Evolutionary conservation across 2,329 filamentous ascomycete species (phyloP), one percentile per base, ranked within the genome.

Genomic region (Colletotrichum spinosum): DNA sequence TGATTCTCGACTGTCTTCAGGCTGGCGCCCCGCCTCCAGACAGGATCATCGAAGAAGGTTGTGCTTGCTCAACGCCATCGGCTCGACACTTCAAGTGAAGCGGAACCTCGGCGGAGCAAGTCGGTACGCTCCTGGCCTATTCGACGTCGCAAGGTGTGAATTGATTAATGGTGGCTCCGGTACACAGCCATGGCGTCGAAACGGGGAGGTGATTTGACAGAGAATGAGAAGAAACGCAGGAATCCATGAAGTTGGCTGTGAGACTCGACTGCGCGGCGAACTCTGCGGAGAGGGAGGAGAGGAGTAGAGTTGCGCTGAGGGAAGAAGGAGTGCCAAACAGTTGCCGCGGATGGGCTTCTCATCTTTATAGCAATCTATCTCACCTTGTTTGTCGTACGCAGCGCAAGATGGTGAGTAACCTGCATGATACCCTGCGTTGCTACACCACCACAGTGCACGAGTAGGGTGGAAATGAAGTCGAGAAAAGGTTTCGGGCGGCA

Each of bases 301-400:
- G 60, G 54, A 50, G 62, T 51, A 67, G 68, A 60, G 67, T 56
- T 67, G 56, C 67, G 68, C 62, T 68, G 65, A 57, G 55, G 51
- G 60, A 39, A 58, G 10, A 33, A 12, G 1, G 5, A 11, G 46
- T 34, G 15, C 8, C 15, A 33, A 9, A 8, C 17, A 34, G 12
- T 35, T 56, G 55, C 25, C 17, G 33, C 33, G 55, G 52, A 62
- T 51, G 58, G 35, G 41, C 38, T 35, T 17, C 11, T 46, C 46
- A 44, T 15, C 41, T 69, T 70, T 70, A 70, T 70, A 69, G 15
- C 38, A 17, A 35, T n/a, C 38, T 25, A 25, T 4, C 25, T 25
- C 25, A 25, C 25, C 25, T 25, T 25, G 25, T 4, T 25, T 25
- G 25, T 25, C 25, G 25, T 25, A 25, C 25, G 25, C 25, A 25